Evolutionary conservation across 1,284 basidiomycete species (phyloP), one percentile per base, ranked within the genome.

Genomic region (Leccinum subatratum): DNA sequence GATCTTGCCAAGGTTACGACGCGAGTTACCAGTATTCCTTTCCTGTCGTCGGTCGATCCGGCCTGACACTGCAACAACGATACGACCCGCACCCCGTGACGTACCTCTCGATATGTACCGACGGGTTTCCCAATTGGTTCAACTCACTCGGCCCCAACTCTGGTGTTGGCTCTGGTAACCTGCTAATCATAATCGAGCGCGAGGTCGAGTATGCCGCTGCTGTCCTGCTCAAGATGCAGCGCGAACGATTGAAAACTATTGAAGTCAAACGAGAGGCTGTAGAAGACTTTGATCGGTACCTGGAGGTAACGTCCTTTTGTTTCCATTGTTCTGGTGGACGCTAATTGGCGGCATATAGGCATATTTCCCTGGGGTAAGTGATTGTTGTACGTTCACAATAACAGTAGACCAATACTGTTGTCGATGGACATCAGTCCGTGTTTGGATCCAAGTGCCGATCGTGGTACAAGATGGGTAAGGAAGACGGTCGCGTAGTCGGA

Each of bases 121-220:
- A 87, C 64, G 84, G 83, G 4, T 88, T 89, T 72, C 87, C 87
- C 28, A 89, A 88, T 73, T 82, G 81, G 79, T 87, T 87, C 78
- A 79, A 82, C 67, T 72, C 79, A 25, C 75, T 85, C 12, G 87
- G 87, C 0, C 87, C 87, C 1, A 88, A 86, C 71, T 80, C 84
- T 4, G n/a, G 9, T n/a, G 30, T 70, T 1, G 64, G 61, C 2
- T 22, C 68, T 1, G 68, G 18, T 78, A 72, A 18, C 77, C 84
- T 56, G 25, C 73, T 87, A 2, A 74, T 85, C 18, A 66, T 87
- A 1, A 78, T 86, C 58, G 87, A 90, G 74, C 75, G 79, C 30
- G 81, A 87, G 68, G 80, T 86, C 5, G 82, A 84, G 54, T 88
- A 87, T 69, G 81, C 81, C 0, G 81, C 85, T 0, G 75, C 79